phyloP scores from a whole-genome alignment of 2,329 filamentous ascomycete species.

The Pseudocercospora eumusae region DNA sequence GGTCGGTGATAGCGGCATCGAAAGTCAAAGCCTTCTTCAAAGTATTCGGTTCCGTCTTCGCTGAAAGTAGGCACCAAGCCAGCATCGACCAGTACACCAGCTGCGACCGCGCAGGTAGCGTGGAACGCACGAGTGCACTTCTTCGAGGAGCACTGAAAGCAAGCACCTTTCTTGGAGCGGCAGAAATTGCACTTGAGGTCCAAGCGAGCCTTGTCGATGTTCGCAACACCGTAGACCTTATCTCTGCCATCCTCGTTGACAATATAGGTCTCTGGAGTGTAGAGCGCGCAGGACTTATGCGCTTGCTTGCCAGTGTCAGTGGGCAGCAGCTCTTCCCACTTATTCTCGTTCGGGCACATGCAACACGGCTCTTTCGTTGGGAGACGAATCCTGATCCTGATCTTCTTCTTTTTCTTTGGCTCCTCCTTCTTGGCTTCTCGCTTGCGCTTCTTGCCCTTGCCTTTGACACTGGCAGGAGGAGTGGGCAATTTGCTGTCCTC shows the following conservation, averaged over 20 bases:
- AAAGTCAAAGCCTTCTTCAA: constrained; percentile 87
- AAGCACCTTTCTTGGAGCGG: constrained; percentile 89
- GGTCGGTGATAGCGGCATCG: constrained; percentile 91
- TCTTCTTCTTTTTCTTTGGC: constrained; percentile 71
- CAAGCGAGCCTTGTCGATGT: constrained; percentile 80
- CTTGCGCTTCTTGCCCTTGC: constrained; percentile 63
- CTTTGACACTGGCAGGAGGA: constrained; percentile 72
- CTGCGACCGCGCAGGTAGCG: constrained; percentile 87
- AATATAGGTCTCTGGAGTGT: constrained; percentile 89
- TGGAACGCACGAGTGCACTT: constrained; percentile 94
- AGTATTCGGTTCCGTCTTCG: constrained; percentile 89
- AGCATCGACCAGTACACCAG: constrained; percentile 87
- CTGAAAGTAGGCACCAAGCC: constrained; percentile 82
- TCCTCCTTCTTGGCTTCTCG: constrained; percentile 62
- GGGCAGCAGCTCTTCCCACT: constrained; percentile 75
- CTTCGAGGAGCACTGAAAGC: constrained; percentile 93
- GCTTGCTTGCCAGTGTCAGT: constrained; percentile 87
- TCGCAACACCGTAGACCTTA: constrained; percentile 73
- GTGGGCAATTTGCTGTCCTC: constrained; percentile 70
- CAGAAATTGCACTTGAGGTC: constrained; percentile 95
- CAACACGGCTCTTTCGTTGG: constrained; percentile 79
- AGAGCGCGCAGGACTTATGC: constrained; percentile 84
- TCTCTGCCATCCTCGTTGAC: constrained; percentile 69
- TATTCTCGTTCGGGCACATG: constrained; percentile 87
- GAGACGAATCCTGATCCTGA: constrained; percentile 70